A percentile compares a stretch with the other conserved stretches of the same genome.
Evolutionary conservation across 169 alveolate genomes (phyloP).

Genomic region (Eimeria falciformis): DNA sequence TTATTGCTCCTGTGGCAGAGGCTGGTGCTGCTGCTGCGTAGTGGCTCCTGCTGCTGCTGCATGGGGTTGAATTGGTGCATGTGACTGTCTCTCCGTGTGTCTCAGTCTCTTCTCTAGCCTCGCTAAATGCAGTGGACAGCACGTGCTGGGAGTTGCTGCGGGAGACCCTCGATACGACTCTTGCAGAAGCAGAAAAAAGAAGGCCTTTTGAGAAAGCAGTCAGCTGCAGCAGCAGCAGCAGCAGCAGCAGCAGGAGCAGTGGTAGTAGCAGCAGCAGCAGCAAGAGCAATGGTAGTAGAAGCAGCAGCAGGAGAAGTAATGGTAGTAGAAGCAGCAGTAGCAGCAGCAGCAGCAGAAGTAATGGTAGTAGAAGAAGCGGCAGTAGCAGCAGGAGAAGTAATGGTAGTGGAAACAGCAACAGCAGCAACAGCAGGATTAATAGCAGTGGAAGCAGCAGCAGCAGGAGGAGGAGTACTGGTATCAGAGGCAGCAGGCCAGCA

Average conservation of each 20-base stretch:
- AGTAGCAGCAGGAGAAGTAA: not conserved
- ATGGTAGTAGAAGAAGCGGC: not conserved
- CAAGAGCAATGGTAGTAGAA: too few relatives aligned
- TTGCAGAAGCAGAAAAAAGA: conserved; percentile 35
- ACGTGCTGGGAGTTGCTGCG: conserved; percentile 70
- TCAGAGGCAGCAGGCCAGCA: conserved; percentile 12
- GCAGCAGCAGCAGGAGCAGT: conserved; percentile 30
- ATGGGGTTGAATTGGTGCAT: not conserved
- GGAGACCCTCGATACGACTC: conserved; percentile 51
- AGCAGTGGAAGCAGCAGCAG: conserved; percentile 10
- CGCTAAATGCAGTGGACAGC: conserved; percentile 69
- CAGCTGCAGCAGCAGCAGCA: conserved; percentile 58
- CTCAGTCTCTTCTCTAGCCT: conserved; percentile 67
- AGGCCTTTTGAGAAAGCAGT: conserved; percentile 72
- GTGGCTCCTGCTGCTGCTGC: conserved; percentile 48
- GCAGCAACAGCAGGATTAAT: not conserved
- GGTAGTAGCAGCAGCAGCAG: conserved; percentile 16
- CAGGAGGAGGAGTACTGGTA: conserved; percentile 11
- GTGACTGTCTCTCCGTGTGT: not conserved
- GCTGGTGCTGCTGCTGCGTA: conserved; percentile 37
- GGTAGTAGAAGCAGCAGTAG: not conserved
- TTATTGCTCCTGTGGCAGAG: not conserved
- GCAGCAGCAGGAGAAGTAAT: conserved; percentile 13
- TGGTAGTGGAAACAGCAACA: not conserved
- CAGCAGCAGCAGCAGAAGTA: not conserved